Evolutionary conservation across 192 early-diverging fungal species (phyloP).

Genomic region (Coemansia sp.): DNA sequence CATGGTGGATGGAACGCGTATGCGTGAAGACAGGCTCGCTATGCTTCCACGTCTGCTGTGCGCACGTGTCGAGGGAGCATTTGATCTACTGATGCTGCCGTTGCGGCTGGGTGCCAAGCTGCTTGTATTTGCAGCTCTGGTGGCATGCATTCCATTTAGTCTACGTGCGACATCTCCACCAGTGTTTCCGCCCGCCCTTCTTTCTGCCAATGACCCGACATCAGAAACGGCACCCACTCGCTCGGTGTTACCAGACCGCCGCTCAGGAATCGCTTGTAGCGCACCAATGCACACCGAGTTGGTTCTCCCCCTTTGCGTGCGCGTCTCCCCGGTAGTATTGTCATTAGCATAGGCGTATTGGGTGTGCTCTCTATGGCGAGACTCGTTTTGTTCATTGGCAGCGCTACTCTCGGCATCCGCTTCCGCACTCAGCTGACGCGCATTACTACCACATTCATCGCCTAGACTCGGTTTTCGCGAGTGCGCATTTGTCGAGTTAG

Average conservation of each 20-base stretch:
- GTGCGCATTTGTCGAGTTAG: constrained; percentile 43
- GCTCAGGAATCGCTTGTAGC: constrained; percentile 25
- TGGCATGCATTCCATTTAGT: background rate
- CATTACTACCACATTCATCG: constrained; percentile 18
- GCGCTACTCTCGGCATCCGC: background rate
- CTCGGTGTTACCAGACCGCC: constrained; percentile 17
- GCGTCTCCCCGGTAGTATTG: background rate
- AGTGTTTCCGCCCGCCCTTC: background rate
- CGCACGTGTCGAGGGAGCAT: constrained; percentile 20
- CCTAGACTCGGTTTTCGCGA: constrained; percentile 41
- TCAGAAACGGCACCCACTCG: background rate
- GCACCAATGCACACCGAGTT: constrained; percentile 31
- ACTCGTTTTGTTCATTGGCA: background rate
- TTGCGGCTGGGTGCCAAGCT: constrained; percentile 30
- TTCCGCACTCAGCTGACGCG: background rate
- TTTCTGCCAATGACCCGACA: background rate
- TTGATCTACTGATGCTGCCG: constrained; percentile 22
- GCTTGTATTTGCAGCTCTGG: constrained; percentile 1
- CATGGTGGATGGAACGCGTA: constrained; percentile 3
- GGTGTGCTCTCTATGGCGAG: background rate
- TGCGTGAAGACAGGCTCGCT: constrained; percentile 12
- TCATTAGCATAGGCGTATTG: background rate
- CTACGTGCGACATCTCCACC: background rate
- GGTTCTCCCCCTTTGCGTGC: constrained; percentile 20
- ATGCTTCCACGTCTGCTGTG: constrained; percentile 50